These are phyloP conservation scores for Trichoderma koningiopsis DNA, from an alignment of 2,329 filamentous ascomycete species.

Conservation along the genomic window DNA sequence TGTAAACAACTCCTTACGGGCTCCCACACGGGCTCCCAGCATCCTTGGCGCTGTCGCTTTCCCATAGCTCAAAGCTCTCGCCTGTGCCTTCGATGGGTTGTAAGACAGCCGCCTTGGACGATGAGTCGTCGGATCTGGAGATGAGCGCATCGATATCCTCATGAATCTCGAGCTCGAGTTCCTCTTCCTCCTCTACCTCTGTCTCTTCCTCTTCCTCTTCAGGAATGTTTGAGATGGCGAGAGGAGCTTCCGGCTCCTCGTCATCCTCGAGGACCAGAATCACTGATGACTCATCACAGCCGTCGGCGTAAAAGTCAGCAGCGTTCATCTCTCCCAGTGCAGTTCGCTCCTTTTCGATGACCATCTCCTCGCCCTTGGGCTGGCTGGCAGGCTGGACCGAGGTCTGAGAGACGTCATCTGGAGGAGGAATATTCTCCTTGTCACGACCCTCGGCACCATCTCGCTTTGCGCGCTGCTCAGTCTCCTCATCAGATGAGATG, in stretches of 20 bases:
- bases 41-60: constrained; percentile 66
- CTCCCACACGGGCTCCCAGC: constrained; percentile 39
- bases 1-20: constrained; percentile 28
- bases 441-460: constrained; percentile 62
- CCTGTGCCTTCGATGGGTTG: constrained; percentile 60
- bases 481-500: constrained; percentile 85
- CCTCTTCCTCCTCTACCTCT: constrained; percentile 23
- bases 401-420: constrained; percentile 64
- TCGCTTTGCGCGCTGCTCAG: constrained; percentile 55
- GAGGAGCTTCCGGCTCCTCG: constrained; percentile 40
- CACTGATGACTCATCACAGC: constrained; percentile 63
- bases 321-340: constrained; percentile 69
- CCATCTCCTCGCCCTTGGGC: constrained; percentile 52
- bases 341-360: constrained; percentile 64
- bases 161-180: constrained; percentile 30
- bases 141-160: constrained; percentile 43
- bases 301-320: constrained; percentile 67
- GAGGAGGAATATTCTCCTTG: constrained; percentile 92
- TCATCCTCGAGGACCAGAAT: constrained; percentile 64
- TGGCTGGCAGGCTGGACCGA: constrained; percentile 40
- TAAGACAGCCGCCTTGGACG: constrained; percentile 51
- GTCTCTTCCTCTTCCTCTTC: constrained; percentile 19
- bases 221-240: constrained; percentile 3
- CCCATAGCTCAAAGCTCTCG: constrained; percentile 69
- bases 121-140: constrained; percentile 40